These are phyloP conservation scores for Leptographium galeiforme DNA, from an alignment of 2,329 filamentous ascomycete species.

Conservation along the genomic window DNA sequence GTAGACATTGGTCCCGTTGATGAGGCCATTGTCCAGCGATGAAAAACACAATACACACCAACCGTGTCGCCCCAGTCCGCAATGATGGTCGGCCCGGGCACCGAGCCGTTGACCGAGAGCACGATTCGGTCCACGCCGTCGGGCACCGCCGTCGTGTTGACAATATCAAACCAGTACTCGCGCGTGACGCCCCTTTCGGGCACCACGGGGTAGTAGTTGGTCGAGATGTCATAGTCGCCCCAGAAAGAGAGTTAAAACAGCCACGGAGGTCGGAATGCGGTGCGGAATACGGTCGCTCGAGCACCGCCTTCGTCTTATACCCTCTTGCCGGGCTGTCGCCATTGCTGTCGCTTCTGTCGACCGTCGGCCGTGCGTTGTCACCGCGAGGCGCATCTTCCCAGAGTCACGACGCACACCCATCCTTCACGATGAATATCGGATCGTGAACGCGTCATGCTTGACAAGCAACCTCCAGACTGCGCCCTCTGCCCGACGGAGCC, in stretches of 20 bases:
- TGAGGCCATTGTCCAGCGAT: slow-evolving; percentile 23
- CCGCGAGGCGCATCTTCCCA: too few species aligned
- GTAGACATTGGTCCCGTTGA: slow-evolving; percentile 49
- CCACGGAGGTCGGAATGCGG: background rate
- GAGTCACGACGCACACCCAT: too few species aligned
- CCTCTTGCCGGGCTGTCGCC: too few species aligned
- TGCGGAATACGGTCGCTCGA: too few species aligned
- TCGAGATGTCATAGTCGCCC: slow-evolving; percentile 10
- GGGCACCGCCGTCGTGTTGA: slow-evolving; percentile 34
- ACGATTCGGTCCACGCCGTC: slow-evolving; percentile 40
- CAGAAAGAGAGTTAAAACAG: background rate
- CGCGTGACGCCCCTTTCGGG: slow-evolving; percentile 37
- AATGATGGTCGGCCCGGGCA: slow-evolving; percentile 53
- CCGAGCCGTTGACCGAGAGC: slow-evolving; percentile 51
- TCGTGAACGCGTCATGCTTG: too few species aligned
- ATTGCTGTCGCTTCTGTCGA: too few species aligned
- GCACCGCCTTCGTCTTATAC: too few species aligned
- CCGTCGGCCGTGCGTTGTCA: too few species aligned
- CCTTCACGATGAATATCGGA: too few species aligned
- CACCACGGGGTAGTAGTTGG: slow-evolving; percentile 10
- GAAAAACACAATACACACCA: background rate
- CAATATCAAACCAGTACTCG: slow-evolving; percentile 40
- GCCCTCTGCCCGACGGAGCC: too few species aligned
- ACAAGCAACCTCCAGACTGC: too few species aligned
- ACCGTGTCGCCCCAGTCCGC: slow-evolving; percentile 51